phyloP scores from a whole-genome alignment of 164 flowering plant genomes.

The Protea cynaroides region DNA sequence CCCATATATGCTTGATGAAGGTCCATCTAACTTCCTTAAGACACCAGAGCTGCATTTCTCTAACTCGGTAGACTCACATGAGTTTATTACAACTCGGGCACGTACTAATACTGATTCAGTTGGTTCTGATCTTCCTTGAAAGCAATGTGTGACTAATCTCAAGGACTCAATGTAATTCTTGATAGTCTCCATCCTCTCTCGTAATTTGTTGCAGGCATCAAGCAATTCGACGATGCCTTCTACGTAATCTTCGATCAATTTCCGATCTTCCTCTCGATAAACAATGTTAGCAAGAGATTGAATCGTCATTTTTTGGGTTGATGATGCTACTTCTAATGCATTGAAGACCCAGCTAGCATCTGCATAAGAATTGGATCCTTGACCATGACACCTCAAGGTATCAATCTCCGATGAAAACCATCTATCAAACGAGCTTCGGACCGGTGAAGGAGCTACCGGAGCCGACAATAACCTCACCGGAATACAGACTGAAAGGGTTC shows the following conservation, averaged over 20 bases:
- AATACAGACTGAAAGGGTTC: slow-evolving; percentile 14
- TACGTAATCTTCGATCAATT: slow-evolving; percentile 13
- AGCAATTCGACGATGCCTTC: slow-evolving; percentile 23
- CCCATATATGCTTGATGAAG: too few relatives aligned
- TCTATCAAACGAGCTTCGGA: slow-evolving; percentile 11
- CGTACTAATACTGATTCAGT: slow-evolving; percentile 11
- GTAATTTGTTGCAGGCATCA: slow-evolving; percentile 23
- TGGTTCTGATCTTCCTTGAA: slow-evolving; percentile 9
- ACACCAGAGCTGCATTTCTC: slow-evolving; percentile 17
- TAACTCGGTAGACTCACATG: slow-evolving; percentile 17
- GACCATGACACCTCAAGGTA: background rate
- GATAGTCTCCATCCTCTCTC: slow-evolving; percentile 15
- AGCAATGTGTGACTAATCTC: slow-evolving; percentile 12
- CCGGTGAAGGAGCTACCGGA: slow-evolving; percentile 25
- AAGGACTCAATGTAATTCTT: slow-evolving; percentile 17
- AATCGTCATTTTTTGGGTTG: slow-evolving; percentile 17
- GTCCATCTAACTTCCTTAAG: slow-evolving; percentile 14
- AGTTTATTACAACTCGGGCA: slow-evolving; percentile 7
- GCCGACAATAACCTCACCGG: slow-evolving; percentile 10
- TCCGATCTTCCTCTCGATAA: background rate
- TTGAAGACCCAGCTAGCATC: slow-evolving; percentile 13
- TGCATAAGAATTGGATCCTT: background rate
- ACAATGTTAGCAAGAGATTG: slow-evolving; percentile 4
- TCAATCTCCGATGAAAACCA: slow-evolving; percentile 14
- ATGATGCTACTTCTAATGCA: slow-evolving; percentile 12